A percentile compares a stretch with the other conserved stretches of the same genome.
These are phyloP conservation scores for Chenopodium berlandieri DNA, from an alignment of 148 eudicot genomes.

Conservation along the genomic window DNA sequence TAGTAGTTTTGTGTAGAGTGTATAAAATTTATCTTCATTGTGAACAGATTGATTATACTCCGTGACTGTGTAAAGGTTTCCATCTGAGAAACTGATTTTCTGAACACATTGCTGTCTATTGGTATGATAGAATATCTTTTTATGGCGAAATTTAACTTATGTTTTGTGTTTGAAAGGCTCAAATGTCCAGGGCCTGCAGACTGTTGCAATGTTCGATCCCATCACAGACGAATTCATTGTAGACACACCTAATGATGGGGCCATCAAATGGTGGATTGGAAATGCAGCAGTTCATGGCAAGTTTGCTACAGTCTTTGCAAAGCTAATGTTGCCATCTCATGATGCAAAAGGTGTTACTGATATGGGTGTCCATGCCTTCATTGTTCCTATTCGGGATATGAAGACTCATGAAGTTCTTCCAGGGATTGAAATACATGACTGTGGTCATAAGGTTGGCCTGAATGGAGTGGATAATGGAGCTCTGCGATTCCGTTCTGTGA, in stretches of 20 bases:
- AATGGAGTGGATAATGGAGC: slow-evolving; percentile 99
- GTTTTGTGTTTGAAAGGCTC: slow-evolving; percentile 52
- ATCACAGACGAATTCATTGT: slow-evolving; percentile 74
- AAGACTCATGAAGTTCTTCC: slow-evolving; percentile 70
- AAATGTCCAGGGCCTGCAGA: slow-evolving; percentile 94
- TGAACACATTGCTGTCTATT: not conserved
- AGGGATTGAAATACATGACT: slow-evolving; percentile 85
- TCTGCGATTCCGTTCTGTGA: slow-evolving; percentile 66
- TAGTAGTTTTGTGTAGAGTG: no score
- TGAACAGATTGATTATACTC: not conserved
- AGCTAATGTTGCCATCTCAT: slow-evolving; percentile 72
- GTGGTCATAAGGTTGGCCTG: slow-evolving; percentile 93
- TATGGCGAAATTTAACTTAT: not conserved
- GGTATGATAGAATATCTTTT: not conserved
- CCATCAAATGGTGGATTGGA: slow-evolving; percentile 98
- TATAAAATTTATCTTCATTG: not conserved
- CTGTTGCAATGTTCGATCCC: slow-evolving; percentile 78
- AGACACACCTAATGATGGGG: slow-evolving; percentile 87
- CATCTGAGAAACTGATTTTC: not conserved
- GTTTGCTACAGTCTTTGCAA: slow-evolving; percentile 92
- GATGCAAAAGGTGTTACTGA: slow-evolving; percentile 66
- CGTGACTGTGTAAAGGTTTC: not conserved
- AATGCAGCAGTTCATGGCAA: slow-evolving; percentile 95
- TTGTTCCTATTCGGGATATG: slow-evolving; percentile 85
- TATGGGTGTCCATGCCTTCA: slow-evolving; percentile 97